Base-by-base conservation (phyloP, 768 basidiomycete genomes). In the Leccinum uliginosum region DNA sequence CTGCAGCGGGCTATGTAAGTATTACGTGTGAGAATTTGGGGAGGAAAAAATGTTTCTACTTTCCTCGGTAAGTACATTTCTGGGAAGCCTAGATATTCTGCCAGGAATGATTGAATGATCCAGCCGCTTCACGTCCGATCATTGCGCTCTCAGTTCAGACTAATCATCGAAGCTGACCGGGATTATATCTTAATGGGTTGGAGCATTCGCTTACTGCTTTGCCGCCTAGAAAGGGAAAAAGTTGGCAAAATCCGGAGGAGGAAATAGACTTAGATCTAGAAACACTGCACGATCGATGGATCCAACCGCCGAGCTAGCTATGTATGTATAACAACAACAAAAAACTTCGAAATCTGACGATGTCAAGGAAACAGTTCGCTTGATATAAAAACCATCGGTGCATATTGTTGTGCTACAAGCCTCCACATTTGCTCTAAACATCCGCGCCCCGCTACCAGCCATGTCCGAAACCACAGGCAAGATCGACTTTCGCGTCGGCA, bases 401-500 rank as follows among this genome's bases (percentile, higher is more conserved):
- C 12, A 6, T 12, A 32, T 5, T 32, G 30, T 12, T 12, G 30
- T 12, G 30, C 30, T 32, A 5, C 12, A n/a, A 32, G 32, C 5
- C 32, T 32, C 32, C 32, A 14, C 32, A 32, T 14, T 32, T 4
- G 6, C 32, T 32, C 32, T 12, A 32, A 32, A 32, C 32, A 32
- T 32, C 32, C 32, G 12, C 29, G 29, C 29, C 29, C 29, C 29
- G 32, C 32, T 14, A 12, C 12, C 12, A 12, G 9, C 11, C 3
- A 69, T 68, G 68, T 17, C 56, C 34, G 70, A 61, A 51, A 63
- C 15, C 24, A 69, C 65, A 0, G 69, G 67, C 0, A 65, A 59
- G 21, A 44, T 67, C 5, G 57, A 63, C 29, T 69, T 69, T 50
- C 48, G 26, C n/a, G 51, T 57, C 17, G 63, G 59, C 21, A 26